Percentiles rank a stretch among this genome's conserved stretches.
Conservation (phyloP, 75 land plant species). For the Ceratopteris richardii region DNA sequence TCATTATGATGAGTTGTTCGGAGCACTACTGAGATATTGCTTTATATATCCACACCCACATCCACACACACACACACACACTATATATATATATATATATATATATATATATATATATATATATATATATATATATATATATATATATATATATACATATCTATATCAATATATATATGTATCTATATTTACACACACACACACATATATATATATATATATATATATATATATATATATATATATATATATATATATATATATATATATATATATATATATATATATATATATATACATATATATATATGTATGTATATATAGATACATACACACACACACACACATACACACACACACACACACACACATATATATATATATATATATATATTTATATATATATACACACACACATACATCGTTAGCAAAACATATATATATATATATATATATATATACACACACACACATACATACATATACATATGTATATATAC, state of each 20-base stretch:
- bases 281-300: neutral
- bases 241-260: neutral
- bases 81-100: too few species aligned
- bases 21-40: too few species aligned
- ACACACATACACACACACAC: neutral
- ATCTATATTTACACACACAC: neutral
- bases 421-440: neutral
- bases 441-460: neutral
- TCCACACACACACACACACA: too few species aligned
- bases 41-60: too few species aligned
- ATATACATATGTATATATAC: neutral
- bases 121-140: neutral
- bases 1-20: too few species aligned
- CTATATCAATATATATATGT: too few species aligned
- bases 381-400: neutral
- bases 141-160: neutral
- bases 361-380: neutral
- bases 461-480: conserved; percentile 1
- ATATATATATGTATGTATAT: neutral
- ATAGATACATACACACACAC: neutral
- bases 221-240: neutral
- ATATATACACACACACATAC: conserved; percentile 3
- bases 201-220: conserved; percentile 1
- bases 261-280: neutral
- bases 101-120: too few species aligned